Conservation (phyloP, 2,329 filamentous ascomycete genomes). For the Talaromyces marneffei region DNA sequence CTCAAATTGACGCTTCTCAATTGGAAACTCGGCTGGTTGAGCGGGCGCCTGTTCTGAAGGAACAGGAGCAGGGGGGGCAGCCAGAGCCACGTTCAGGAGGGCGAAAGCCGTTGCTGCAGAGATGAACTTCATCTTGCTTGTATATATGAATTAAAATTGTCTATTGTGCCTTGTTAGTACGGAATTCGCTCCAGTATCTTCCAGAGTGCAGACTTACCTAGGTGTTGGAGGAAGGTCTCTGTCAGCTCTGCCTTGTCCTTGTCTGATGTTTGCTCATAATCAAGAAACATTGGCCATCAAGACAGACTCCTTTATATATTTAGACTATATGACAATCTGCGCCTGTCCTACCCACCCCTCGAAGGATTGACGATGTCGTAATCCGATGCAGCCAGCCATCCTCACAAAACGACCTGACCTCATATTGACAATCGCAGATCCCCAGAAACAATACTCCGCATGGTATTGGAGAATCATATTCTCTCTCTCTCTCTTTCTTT, state of each 20-base stretch:
- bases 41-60: background rate
- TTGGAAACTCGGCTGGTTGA: background rate
- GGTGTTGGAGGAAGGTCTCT: background rate
- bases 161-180: background rate
- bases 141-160: background rate
- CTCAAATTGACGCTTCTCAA: background rate
- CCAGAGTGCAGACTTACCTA: background rate
- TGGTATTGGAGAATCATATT: background rate
- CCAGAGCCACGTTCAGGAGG: conserved; percentile 5
- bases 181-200: background rate
- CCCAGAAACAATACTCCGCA: conserved; percentile 11
- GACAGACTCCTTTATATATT: background rate
- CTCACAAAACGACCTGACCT: background rate
- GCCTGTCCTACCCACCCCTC: background rate
- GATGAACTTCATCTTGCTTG: conserved; percentile 12
- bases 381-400: background rate
- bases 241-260: background rate
- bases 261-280: background rate
- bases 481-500: too few relatives aligned
- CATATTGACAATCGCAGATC: background rate
- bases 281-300: background rate
- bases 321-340: background rate
- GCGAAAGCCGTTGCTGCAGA: conserved; percentile 10
- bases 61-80: conserved; percentile 4
- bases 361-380: background rate